These are phyloP conservation scores for Melampsora medusae DNA, from an alignment of 1,284 basidiomycete species.

Conservation along the genomic window DNA sequence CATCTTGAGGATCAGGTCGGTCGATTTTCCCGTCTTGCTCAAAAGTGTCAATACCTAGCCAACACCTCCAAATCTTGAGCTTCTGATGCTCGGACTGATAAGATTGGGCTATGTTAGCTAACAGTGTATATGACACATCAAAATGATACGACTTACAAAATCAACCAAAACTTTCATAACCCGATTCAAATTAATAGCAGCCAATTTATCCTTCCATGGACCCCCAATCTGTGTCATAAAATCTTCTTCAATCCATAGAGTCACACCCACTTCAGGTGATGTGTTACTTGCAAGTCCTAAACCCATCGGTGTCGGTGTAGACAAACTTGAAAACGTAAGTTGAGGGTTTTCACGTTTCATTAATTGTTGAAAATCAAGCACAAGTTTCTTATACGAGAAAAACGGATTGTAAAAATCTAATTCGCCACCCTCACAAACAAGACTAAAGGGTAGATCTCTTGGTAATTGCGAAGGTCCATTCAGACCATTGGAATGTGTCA, in stretches of 20 bases:
- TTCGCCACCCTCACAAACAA: constrained; percentile 1
- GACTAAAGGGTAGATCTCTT: not conserved
- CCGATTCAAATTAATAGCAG: not conserved
- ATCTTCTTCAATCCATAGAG: not conserved
- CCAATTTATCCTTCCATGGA: not conserved
- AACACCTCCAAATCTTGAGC: constrained; percentile 4
- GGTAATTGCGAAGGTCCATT: not conserved
- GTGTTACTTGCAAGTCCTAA: not conserved
- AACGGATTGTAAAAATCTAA: not conserved
- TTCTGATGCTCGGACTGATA: not conserved
- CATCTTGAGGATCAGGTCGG: not conserved
- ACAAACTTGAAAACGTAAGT: not conserved
- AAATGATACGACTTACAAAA: not conserved
- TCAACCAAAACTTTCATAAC: not conserved
- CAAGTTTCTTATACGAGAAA: constrained; percentile 4
- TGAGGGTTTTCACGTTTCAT: not conserved
- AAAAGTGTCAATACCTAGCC: not conserved
- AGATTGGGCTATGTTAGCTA: not conserved
- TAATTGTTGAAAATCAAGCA: not conserved
- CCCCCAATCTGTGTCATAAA: not conserved
- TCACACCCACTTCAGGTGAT: not conserved
- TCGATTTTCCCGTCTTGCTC: not conserved
- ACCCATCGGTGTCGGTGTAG: not conserved
- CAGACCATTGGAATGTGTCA: not conserved
- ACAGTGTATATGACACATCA: too few species aligned